Base-by-base conservation (phyloP, 1,284 basidiomycete genomes). In the Ceratobasidium sp. region DNA sequence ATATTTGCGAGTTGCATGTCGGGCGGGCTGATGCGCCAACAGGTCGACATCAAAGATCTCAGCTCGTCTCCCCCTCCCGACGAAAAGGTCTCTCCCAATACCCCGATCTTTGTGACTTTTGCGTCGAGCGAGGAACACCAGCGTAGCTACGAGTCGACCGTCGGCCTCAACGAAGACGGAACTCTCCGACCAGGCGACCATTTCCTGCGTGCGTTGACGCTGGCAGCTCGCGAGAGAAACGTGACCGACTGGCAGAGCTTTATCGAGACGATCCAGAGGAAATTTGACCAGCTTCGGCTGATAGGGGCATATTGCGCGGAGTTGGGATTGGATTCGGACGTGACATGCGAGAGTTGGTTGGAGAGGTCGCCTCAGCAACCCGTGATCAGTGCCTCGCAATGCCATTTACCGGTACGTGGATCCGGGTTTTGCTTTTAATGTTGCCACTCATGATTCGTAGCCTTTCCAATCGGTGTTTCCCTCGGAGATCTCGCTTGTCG, bases 61-160 rank as follows among this genome's bases (percentile, higher is more conserved):
- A 64, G 46, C 35, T 16, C 27, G n/a, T 6, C 33, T 27, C 10
- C n/a, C n/a, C 18, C 59, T n/a, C 16, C 44, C 23, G 59, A 64
- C 14, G 33, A n/a, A 7, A 33, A 14, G 4, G 18, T 16, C 20
- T 20, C 46, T 10, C 16, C 30, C 38, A 16, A 74, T n/a, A 57
- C 48, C 59, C 71, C 71, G 20, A 74, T 74, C 18, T 74, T 74
- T 33, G 35, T 74, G 10, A 74, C 71, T 3, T 74, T 74, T 41
- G 71, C 71, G 1, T 74, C 71, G 10, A 64, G 71, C 38, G 14
- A 50, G 5, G 5, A 8, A 23, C 16, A 74, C 33, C 41, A 74
- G 44, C 44, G 18, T 12, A 52, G 55, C 23, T 74, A 74, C 59
- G 71, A 74, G 23, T 74, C 71, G 18, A 64, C 59, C 18, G 71